Evolutionary conservation across 2,329 filamentous ascomycete species (phyloP).

Genomic region (Phialemonium atrogriseum): DNA sequence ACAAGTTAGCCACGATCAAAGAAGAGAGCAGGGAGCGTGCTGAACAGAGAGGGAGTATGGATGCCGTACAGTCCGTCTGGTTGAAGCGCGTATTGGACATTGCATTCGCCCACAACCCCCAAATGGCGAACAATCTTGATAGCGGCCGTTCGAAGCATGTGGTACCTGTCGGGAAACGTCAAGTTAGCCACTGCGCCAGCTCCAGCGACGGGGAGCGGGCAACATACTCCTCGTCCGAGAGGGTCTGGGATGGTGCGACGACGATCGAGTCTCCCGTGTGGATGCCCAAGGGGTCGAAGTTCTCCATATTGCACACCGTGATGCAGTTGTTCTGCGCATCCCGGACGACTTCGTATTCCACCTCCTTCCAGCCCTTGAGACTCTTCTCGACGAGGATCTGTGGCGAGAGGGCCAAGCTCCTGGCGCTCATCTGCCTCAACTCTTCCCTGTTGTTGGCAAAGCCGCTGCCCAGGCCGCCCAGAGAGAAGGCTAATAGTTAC

Average conservation of each 20-base stretch:
- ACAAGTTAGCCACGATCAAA: too few species aligned
- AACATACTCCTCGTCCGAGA: constrained; percentile 98
- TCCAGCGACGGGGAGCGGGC: too few species aligned
- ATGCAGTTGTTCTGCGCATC: constrained; percentile 98
- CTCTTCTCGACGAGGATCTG: constrained; percentile 98
- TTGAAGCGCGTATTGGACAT: constrained; percentile 95
- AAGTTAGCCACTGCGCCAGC: too few species aligned
- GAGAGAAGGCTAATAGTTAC: constrained; percentile 93
- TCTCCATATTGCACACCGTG: constrained; percentile 98
- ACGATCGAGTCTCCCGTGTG: constrained; percentile 99
- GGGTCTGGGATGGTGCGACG: constrained; percentile 90
- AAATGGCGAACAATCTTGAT: constrained; percentile 98
- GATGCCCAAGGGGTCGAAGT: constrained; percentile 95
- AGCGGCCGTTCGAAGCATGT: constrained; percentile 95
- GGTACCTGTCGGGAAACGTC: too few species aligned
- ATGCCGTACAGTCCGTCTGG: constrained; percentile 90
- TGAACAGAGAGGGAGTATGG: too few species aligned
- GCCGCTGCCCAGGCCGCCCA: constrained; percentile 91
- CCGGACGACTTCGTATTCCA: constrained; percentile 96
- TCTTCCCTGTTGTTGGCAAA: constrained; percentile 94
- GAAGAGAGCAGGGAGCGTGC: too few species aligned
- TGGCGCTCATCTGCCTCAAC: constrained; percentile 84
- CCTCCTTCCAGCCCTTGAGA: constrained; percentile 98
- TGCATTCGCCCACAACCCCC: constrained; percentile 96
- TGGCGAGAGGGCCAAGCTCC: constrained; percentile 85